These are phyloP conservation scores for Chionographis japonica DNA, from an alignment of 106 monocot genomes.

Conservation along the genomic window DNA sequence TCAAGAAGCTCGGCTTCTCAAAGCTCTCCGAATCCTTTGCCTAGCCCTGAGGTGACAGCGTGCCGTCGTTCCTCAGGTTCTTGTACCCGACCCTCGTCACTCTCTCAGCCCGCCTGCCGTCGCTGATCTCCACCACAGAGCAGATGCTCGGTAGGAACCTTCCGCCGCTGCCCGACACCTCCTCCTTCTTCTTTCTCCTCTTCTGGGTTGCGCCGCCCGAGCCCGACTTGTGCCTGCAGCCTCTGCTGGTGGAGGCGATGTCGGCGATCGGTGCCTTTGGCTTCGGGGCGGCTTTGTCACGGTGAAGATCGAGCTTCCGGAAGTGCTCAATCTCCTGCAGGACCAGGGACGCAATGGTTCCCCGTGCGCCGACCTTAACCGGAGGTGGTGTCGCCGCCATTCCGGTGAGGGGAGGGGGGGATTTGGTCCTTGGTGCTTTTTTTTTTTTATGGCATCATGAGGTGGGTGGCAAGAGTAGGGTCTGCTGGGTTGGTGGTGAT, in stretches of 20 bases:
- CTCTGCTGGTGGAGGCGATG: not conserved
- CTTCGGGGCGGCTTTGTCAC: not conserved
- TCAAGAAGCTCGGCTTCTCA: not conserved
- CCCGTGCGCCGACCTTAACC: conserved; percentile 26
- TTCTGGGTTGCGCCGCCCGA: not conserved
- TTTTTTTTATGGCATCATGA: not conserved
- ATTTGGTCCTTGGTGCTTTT: not conserved
- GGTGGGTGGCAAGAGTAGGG: not conserved
- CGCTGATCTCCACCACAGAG: conserved; percentile 17
- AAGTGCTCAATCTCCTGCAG: conserved; percentile 32
- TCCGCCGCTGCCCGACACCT: not conserved
- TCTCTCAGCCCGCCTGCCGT: conserved; percentile 4
- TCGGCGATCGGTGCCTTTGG: conserved; percentile 2
- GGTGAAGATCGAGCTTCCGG: conserved; percentile 5
- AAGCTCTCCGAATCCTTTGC: not conserved
- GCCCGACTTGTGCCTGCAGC: not conserved
- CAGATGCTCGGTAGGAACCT: conserved; percentile 24
- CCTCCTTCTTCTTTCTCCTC: conserved; percentile 18
- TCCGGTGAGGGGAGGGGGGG: not conserved
- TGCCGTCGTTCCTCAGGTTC: conserved; percentile 13
- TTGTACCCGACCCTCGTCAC: conserved; percentile 5
- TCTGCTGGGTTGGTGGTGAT: not conserved
- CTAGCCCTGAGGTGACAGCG: conserved; percentile 1
- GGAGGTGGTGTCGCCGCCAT: conserved; percentile 18
- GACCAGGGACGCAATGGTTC: conserved; percentile 26